Conservation (phyloP, 805 yeast genomes). For the Limtongia smithiae region DNA sequence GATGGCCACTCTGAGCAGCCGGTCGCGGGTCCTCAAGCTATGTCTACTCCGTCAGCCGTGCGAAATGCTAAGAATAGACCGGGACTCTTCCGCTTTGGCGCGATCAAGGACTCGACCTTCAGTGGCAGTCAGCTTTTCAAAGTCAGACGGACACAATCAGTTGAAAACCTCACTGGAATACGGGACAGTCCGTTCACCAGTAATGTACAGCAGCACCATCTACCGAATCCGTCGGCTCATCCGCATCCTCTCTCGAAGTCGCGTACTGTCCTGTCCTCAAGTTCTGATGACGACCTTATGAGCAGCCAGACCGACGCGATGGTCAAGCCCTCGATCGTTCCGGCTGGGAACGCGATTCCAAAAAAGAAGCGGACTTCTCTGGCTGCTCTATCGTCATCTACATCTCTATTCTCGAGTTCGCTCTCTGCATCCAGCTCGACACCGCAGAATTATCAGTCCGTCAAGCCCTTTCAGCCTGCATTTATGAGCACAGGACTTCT, state of each 20-base stretch:
- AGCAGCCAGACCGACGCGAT: slow-evolving; percentile 1
- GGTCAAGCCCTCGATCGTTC: not conserved
- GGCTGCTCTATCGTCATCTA: slow-evolving; percentile 10
- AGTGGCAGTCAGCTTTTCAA: slow-evolving; percentile 21
- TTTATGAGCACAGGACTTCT: slow-evolving; percentile 71
- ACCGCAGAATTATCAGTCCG: slow-evolving; percentile 61
- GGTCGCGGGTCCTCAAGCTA: too few relatives aligned
- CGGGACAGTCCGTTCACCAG: slow-evolving; percentile 27
- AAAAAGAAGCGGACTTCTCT: slow-evolving; percentile 24
- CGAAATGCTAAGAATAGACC: too few relatives aligned
- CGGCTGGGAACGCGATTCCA: not conserved
- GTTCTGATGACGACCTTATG: slow-evolving; percentile 15
- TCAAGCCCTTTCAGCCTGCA: slow-evolving; percentile 82
- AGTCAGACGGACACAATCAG: slow-evolving; percentile 31
- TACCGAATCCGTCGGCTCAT: slow-evolving; percentile 25
- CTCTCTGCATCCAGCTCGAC: slow-evolving; percentile 33
- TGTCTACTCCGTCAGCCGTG: too few relatives aligned
- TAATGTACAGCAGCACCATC: slow-evolving; percentile 21
- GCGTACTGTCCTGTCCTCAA: slow-evolving; percentile 18
- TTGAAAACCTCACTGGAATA: slow-evolving; percentile 21
- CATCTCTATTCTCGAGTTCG: slow-evolving; percentile 18
- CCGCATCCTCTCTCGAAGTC: slow-evolving; percentile 30
- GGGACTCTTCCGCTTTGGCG: too few relatives aligned
- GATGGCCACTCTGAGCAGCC: too few relatives aligned
- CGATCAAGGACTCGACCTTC: too few relatives aligned